Evolutionary conservation across 2,329 filamentous ascomycete genomes (phyloP).

Genomic region (Phyllosticta citribraziliensis): DNA sequence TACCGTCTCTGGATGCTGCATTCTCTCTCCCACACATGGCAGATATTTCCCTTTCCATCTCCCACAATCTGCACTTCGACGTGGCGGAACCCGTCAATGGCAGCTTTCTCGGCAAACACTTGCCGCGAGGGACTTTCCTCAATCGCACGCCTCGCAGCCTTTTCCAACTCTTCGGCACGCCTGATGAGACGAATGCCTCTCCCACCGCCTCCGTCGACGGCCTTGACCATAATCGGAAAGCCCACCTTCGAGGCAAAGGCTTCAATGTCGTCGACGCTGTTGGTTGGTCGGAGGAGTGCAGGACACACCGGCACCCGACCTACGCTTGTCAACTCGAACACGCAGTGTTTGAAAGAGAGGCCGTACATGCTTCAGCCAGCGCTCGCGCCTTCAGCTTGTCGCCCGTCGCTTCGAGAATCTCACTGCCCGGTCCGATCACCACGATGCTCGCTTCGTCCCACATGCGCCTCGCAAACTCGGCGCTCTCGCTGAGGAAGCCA

Average conservation of each 20-base stretch:
- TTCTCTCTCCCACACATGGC: conserved; percentile 51
- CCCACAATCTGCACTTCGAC: conserved; percentile 53
- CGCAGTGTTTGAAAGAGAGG: not conserved
- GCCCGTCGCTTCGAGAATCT: conserved; percentile 46
- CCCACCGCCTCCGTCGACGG: conserved; percentile 54
- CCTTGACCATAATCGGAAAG: conserved; percentile 52
- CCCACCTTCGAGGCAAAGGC: conserved; percentile 50
- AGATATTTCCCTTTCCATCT: conserved; percentile 42
- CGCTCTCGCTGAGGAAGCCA: conserved; percentile 52
- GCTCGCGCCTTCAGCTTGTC: conserved; percentile 46
- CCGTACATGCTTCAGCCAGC: conserved; percentile 40
- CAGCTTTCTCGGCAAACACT: conserved; percentile 54
- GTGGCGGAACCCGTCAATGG: conserved; percentile 49
- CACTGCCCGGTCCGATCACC: conserved; percentile 47
- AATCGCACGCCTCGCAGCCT: conserved; percentile 31
- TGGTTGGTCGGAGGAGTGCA: conserved; percentile 38
- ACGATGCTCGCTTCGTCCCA: conserved; percentile 39
- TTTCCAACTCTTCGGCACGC: conserved; percentile 30
- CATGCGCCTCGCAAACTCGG: conserved; percentile 40
- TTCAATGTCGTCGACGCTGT: conserved; percentile 32
- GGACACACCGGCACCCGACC: conserved; percentile 42
- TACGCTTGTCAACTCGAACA: not conserved
- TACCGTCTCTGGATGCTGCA: conserved; percentile 52
- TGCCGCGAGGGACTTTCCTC: conserved; percentile 49
- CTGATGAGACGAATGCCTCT: conserved; percentile 48